Conservation (phyloP, 2,329 filamentous ascomycete species). For the Penicillium psychrosexuale region DNA sequence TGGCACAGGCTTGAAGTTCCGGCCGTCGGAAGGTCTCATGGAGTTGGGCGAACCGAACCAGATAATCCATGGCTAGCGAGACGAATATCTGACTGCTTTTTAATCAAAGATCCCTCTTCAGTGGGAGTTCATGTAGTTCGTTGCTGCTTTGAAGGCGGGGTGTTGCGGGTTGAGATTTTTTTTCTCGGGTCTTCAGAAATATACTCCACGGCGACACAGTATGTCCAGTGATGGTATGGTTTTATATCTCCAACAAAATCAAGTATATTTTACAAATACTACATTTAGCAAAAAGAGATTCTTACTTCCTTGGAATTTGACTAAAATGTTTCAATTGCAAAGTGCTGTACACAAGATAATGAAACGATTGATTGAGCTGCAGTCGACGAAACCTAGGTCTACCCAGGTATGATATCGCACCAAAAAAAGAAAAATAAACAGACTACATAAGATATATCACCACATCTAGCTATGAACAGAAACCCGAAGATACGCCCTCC, state of each 20-base stretch:
- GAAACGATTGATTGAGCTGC: background rate
- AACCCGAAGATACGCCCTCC: conserved; percentile 30
- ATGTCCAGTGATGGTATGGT: background rate
- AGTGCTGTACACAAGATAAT: background rate
- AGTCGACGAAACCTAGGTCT: conserved; percentile 4
- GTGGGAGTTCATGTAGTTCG: conserved; percentile 1
- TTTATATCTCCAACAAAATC: background rate
- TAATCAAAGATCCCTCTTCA: background rate
- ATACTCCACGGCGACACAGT: conserved; percentile 1
- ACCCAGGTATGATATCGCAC: background rate
- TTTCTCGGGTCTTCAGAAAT: conserved; percentile 10
- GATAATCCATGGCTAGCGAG: conserved; percentile 60
- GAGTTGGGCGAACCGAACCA: conserved; percentile 83
- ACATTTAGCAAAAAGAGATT: background rate
- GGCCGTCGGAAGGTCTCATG: conserved; percentile 88
- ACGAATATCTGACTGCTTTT: background rate
- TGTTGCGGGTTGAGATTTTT: conserved; percentile 18
- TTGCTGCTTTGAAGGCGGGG: conserved; percentile 14
- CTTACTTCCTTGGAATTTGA: no score
- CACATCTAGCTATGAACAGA: conserved; percentile 11
- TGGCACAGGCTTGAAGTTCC: conserved; percentile 77
- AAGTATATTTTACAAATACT: background rate
- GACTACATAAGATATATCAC: conserved; percentile 1
- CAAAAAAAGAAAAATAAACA: background rate
- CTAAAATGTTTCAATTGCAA: background rate